Evolutionary conservation across 495 filamentous ascomycete species (phyloP).

Genomic region (Lasiosphaeria miniovina): DNA sequence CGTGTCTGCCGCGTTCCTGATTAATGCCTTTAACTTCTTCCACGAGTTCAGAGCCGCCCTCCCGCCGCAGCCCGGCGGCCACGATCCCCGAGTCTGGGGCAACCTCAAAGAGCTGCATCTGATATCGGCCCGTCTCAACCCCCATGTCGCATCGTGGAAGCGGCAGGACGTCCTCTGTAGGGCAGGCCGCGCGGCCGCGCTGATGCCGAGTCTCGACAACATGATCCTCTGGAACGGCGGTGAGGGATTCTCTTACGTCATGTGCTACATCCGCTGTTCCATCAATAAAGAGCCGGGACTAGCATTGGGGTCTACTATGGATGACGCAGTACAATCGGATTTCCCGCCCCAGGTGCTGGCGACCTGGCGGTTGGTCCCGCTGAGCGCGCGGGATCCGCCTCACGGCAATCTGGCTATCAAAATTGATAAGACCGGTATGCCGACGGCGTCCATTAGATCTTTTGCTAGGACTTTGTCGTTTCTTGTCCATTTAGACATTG

Average conservation of each 20-base stretch:
- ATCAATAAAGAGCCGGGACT: background rate
- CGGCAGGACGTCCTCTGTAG: background rate
- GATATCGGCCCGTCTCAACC: slow-evolving; percentile 5
- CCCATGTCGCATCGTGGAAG: background rate
- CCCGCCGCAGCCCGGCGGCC: background rate
- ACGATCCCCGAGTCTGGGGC: background rate
- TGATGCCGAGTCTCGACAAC: slow-evolving; percentile 4
- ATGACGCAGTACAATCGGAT: background rate
- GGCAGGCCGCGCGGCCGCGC: slow-evolving; percentile 2
- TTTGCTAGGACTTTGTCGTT: background rate
- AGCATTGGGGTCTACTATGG: background rate
- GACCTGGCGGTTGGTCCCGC: slow-evolving; percentile 2
- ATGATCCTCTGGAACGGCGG: slow-evolving; percentile 7
- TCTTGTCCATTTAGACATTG: background rate
- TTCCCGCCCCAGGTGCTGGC: slow-evolving; percentile 3
- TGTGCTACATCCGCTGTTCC: background rate
- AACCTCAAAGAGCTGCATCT: slow-evolving; percentile 4
- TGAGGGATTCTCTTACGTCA: background rate
- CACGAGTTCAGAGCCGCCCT: background rate
- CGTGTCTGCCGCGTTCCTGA: slow-evolving; percentile 1
- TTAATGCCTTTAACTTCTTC: slow-evolving; percentile 5
- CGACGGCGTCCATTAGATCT: background rate
- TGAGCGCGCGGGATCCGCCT: background rate
- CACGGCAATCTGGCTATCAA: background rate
- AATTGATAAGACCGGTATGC: background rate